Evolutionary conservation across 257 asterid species (phyloP).

Genomic region (Solanum chiquidenum): DNA sequence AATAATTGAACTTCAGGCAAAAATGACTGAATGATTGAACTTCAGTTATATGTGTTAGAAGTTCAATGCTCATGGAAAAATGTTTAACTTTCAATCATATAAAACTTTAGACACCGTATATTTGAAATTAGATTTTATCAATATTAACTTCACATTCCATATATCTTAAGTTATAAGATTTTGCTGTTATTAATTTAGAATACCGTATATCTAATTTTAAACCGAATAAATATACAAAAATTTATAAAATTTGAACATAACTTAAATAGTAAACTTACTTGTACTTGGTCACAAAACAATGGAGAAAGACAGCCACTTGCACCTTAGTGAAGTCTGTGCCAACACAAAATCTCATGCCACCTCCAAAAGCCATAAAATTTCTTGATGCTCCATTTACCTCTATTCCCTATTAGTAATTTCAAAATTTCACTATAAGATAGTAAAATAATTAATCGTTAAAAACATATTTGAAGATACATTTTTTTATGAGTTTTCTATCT

Average conservation of each 20-base stretch:
- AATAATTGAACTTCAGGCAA: not conserved
- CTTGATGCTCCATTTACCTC: slow-evolving; percentile 58
- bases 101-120: too few species aligned
- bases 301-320: slow-evolving; percentile 80
- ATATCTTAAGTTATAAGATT: not conserved
- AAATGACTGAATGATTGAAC: not conserved
- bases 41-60: not conserved
- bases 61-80: not conserved
- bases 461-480: not conserved
- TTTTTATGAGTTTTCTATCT: not conserved
- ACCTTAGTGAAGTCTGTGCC: slow-evolving; percentile 83
- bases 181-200: too few species aligned
- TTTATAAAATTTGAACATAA: not conserved
- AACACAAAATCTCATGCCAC: slow-evolving; percentile 84
- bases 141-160: not conserved
- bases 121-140: too few species aligned
- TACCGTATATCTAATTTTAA: not conserved
- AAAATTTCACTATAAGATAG: not conserved
- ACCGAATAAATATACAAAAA: not conserved
- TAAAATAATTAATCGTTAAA: not conserved
- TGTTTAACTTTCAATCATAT: not conserved
- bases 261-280: slow-evolving; percentile 8
- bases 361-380: slow-evolving; percentile 93
- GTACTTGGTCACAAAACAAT: slow-evolving; percentile 63
- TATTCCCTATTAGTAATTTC: slow-evolving; percentile 27